Base-by-base conservation (phyloP, 169 alveolate genomes). In the Toxoplasma gondii region DNA sequence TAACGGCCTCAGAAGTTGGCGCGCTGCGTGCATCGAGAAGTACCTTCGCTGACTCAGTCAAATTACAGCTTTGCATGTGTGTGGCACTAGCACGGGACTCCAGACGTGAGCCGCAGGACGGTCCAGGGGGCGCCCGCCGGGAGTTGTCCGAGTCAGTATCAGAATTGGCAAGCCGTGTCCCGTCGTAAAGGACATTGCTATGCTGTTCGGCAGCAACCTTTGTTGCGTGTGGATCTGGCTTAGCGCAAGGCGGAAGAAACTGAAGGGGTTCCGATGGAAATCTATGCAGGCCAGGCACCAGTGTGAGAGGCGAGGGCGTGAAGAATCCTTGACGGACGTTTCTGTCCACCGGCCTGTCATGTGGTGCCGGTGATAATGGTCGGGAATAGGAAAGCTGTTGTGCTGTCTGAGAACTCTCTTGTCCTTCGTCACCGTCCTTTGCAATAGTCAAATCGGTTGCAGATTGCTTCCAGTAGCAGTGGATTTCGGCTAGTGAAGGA, bases 401-500 rank as follows among this genome's bases (percentile, higher is more conserved):
- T 27, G 34, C 24, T 27, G 7, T 7, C n/a, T 16, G 74, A 1
- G 74, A 64, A n/a, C 44, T 45, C 22, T 19, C 44, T 1, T 45
- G 86, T n/a, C 39, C 44, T 12, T 19, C 86, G 10, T 19, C 44
- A 27, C 74, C 74, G 29, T 7, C 29, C 1, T 16, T 16, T 16
- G n/a, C 22, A 10, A 12, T 27, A 4, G 74, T 16, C 1, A 22
- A 1, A 31, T 78, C 86, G 39, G 86, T 16, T 1, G 86, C 10
- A 19, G 49, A n/a, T n/a, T 36, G 39, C 22, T n/a, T 78, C 86
- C 86, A 78, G 39, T 36, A 78, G 86, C 86, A 36, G 86, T 78
- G 39, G 86, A 78, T 78, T 5, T 78, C 86, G 27, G 86, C 39
- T 78, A 78, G 45, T 7, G 86, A 29, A n/a, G 86, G 86, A 78